These are phyloP conservation scores for Rhodofomes roseus DNA, from an alignment of 1,284 basidiomycete species.

Conservation along the genomic window DNA sequence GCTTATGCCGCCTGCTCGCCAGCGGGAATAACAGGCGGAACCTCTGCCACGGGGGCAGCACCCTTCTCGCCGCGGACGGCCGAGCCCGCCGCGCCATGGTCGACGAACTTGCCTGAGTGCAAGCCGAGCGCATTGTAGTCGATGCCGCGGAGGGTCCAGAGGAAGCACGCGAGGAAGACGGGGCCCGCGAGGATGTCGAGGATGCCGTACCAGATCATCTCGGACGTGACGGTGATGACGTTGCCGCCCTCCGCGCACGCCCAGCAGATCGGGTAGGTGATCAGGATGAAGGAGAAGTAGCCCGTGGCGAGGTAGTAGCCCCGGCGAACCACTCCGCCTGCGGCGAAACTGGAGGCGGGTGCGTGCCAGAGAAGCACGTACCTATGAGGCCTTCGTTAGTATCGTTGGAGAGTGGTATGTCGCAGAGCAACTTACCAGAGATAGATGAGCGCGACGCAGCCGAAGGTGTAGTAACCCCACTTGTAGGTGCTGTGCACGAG, in stretches of 20 bases:
- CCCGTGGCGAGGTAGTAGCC: slow-evolving; percentile 37
- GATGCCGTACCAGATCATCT: slow-evolving; percentile 53
- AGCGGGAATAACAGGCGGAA: not conserved
- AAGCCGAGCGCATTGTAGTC: slow-evolving; percentile 20
- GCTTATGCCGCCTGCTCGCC: not conserved
- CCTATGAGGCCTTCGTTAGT: slow-evolving; percentile 27
- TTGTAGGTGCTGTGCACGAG: slow-evolving; percentile 47
- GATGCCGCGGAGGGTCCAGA: slow-evolving; percentile 23
- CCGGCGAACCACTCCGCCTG: slow-evolving; percentile 32
- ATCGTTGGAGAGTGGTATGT: not conserved
- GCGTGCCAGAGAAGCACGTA: slow-evolving; percentile 25
- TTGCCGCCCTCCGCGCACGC: slow-evolving; percentile 43
- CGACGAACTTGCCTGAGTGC: slow-evolving; percentile 21
- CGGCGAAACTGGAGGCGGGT: slow-evolving; percentile 27
- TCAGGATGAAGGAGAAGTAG: slow-evolving; percentile 44
- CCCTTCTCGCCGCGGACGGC: not conserved
- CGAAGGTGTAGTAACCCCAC: slow-evolving; percentile 43
- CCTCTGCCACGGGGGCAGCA: not conserved
- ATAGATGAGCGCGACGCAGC: slow-evolving; percentile 37
- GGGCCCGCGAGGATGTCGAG: slow-evolving; percentile 55
- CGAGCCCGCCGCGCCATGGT: not conserved
- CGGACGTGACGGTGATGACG: slow-evolving; percentile 36
- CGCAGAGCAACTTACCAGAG: slow-evolving; percentile 34
- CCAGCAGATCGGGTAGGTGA: slow-evolving; percentile 47
- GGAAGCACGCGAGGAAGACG: slow-evolving; percentile 33